Conservation (phyloP, 2,329 filamentous ascomycete species). For the Talaromyces sp. region DNA sequence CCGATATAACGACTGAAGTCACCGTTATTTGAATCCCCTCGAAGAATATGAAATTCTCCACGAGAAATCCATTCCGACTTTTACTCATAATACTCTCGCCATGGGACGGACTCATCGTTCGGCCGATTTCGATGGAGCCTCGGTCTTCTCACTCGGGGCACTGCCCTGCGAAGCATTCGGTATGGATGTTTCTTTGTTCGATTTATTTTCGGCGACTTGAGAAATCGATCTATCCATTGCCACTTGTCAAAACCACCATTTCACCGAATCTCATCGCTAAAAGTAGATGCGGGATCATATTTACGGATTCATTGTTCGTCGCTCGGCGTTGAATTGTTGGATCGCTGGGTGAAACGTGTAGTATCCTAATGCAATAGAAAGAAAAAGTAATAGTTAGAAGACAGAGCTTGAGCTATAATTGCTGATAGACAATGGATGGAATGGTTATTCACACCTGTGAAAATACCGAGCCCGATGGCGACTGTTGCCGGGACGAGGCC, state of each 20-base stretch:
- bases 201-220: not conserved
- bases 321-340: conserved; percentile 34
- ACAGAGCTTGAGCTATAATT: not conserved
- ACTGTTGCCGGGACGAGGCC: conserved; percentile 36
- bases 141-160: not conserved
- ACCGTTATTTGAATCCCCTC: not conserved
- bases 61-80: not conserved
- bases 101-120: not conserved
- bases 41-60: not conserved
- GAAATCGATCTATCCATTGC: not conserved
- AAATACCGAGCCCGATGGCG: conserved; percentile 39
- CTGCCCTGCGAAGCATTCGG: not conserved
- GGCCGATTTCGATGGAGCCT: not conserved
- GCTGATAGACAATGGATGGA: conserved; percentile 1
- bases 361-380: conserved; percentile 33
- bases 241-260: not conserved
- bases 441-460: conserved; percentile 32
- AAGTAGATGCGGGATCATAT: not conserved
- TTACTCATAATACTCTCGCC: not conserved
- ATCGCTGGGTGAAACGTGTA: conserved; percentile 44
- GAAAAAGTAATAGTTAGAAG: not conserved
- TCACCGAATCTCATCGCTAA: not conserved
- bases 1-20: not conserved
- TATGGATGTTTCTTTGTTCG: not conserved
- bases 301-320: conserved; percentile 21